phyloP scores from a whole-genome alignment of 345 rosid species.

The Euphorbia lathyris region DNA sequence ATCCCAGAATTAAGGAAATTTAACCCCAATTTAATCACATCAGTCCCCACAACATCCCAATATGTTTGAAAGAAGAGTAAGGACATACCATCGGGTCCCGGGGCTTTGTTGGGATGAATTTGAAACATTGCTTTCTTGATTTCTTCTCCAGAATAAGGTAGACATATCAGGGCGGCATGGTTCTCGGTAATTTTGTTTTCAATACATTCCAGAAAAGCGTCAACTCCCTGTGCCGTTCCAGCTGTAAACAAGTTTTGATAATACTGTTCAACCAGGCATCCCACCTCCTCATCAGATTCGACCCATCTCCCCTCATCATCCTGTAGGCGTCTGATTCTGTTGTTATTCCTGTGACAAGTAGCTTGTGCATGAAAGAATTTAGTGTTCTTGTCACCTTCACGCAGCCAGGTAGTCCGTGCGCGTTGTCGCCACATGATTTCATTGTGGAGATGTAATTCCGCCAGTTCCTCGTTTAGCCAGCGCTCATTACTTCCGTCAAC shows the following conservation, averaged over 20 bases:
- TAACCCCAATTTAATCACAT: background rate
- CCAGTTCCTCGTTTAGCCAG: background rate
- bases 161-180: too few relatives aligned
- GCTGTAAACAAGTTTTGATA: too few relatives aligned
- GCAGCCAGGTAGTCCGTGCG: background rate
- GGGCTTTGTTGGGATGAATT: background rate
- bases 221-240: too few relatives aligned
- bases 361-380: background rate
- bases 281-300: too few relatives aligned
- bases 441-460: background rate
- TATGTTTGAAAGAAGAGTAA: background rate
- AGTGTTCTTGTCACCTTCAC: background rate
- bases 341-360: background rate
- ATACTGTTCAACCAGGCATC: too few relatives aligned
- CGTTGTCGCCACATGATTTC: background rate
- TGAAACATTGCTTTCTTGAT: background rate
- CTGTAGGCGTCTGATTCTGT: background rate
- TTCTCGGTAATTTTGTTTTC: too few relatives aligned
- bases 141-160: background rate
- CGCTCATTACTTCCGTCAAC: too few relatives aligned
- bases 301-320: background rate
- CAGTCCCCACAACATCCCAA: background rate
- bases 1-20: background rate
- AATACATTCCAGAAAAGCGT: too few relatives aligned
- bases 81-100: background rate